These are phyloP conservation scores for Thelonectria rubi DNA, from an alignment of 2,329 filamentous ascomycete genomes.

Conservation along the genomic window DNA sequence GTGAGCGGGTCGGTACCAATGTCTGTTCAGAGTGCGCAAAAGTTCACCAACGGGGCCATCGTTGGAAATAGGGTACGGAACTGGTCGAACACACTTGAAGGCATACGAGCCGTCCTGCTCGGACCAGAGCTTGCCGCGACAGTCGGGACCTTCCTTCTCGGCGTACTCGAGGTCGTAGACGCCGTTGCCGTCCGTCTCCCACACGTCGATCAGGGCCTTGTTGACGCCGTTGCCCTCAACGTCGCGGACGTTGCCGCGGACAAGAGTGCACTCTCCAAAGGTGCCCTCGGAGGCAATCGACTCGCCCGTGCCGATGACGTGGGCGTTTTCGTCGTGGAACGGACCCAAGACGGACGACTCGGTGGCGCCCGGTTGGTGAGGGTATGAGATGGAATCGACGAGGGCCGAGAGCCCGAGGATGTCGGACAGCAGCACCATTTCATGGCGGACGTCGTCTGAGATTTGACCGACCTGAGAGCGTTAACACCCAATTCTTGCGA, in stretches of 20 bases:
- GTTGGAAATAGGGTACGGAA: conserved; percentile 84
- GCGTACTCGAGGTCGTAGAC: conserved; percentile 80
- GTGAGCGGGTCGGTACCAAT: conserved; percentile 79
- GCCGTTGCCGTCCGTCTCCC: conserved; percentile 81
- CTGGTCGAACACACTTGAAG: conserved; percentile 85
- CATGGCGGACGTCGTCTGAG: conserved; percentile 50
- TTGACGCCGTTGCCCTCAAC: conserved; percentile 66
- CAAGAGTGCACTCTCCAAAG: conserved; percentile 71
- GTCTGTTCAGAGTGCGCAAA: conserved; percentile 69
- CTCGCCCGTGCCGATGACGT: conserved; percentile 59
- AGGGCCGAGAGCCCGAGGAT: conserved; percentile 79
- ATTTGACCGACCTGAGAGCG: not conserved
- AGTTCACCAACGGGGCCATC: conserved; percentile 84
- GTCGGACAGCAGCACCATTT: conserved; percentile 81
- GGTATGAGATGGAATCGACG: conserved; percentile 80
- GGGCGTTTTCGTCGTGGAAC: conserved; percentile 79
- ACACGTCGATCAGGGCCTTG: conserved; percentile 76
- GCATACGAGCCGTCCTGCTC: conserved; percentile 60
- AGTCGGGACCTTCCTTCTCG: conserved; percentile 55
- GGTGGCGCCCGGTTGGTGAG: conserved; percentile 72
- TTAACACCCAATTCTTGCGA: not conserved
- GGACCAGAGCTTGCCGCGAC: conserved; percentile 41
- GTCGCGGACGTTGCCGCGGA: conserved; percentile 72
- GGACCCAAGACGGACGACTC: conserved; percentile 81
- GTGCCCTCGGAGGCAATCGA: conserved; percentile 68